Evolutionary conservation across 768 basidiomycete genomes (phyloP), one percentile per base, ranked within the genome.

Genomic region (Clavulina sp.): DNA sequence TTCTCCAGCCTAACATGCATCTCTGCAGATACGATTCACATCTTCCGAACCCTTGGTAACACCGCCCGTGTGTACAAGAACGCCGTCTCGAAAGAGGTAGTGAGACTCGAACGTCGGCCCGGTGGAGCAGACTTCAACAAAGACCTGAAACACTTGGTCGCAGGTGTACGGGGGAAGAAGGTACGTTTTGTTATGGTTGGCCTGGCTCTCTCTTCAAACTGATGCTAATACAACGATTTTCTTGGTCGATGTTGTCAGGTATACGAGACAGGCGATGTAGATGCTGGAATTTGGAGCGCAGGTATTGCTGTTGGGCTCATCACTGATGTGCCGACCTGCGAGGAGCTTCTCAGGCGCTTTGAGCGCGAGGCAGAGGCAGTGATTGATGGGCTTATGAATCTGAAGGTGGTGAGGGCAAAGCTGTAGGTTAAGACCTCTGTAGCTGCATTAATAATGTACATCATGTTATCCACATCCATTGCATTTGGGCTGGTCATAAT

Each of bases 61-160:
- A 86, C 85, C 2, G 76, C 84, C 9, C 75, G 85, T n/a, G 84
- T 87, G 7, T 85, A 72, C 71, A 88, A 81, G 70, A 92, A 92
- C 68, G 75, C 75, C 51, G 77, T 93, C 23, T 70, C 91, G 13
- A 61, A 74, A 61, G 80, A 93, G 62, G 92, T 96, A 18, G 83
- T 93, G n/a, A 66, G 72, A 13, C 72, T 91, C 34, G 91, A 95
- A 67, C 70, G 70, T 16, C 73, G 79, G 30, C 79, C 84, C 1
- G 84, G 83, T 36, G 87, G 88, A 9, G 84, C 83, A 36, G 80
- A 91, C 65, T 95, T 95, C 57, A n/a, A n/a, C n/a, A 78, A 84
- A 59, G 88, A 92, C 36, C 56, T 93, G 13, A 72, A 78, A 18
- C 77, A 91, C 34, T 63, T 69, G 26, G 69, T 69, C 5, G 44